Conservation (phyloP, 2,329 filamentous ascomycete genomes). For the Diaporthe citri region DNA sequence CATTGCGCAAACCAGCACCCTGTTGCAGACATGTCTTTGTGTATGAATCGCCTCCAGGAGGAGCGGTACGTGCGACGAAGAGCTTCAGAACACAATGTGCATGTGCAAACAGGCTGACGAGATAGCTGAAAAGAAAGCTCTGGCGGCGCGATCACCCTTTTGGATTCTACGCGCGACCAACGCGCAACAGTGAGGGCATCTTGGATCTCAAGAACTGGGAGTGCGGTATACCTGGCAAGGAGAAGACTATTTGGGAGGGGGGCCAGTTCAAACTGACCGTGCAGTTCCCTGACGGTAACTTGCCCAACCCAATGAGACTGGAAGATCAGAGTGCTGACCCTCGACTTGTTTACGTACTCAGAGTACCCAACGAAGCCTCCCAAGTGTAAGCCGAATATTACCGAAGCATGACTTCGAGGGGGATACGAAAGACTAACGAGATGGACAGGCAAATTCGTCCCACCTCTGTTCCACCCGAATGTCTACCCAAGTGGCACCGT, state of each 20-base stretch:
- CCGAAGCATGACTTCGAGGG: conserved; percentile 8
- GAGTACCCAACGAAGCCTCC: conserved; percentile 99
- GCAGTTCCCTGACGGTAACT: conserved; percentile 90
- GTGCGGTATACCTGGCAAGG: conserved; percentile 94
- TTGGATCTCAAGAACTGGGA: conserved; percentile 97
- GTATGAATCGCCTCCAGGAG: conserved; percentile 87
- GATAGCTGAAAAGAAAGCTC: conserved; percentile 77
- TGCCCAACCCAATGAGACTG: background rate
- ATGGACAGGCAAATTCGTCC: conserved; percentile 87
- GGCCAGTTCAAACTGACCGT: conserved; percentile 96
- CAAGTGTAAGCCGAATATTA: conserved; percentile 80
- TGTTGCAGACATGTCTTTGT: conserved; percentile 79
- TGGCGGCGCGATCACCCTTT: conserved; percentile 98
- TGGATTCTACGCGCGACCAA: conserved; percentile 93
- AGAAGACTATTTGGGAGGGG: conserved; percentile 98
- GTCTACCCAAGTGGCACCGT: conserved; percentile 99
- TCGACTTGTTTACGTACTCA: conserved; percentile 52
- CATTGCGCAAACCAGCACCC: background rate
- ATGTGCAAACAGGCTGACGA: background rate
- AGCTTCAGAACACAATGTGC: background rate
- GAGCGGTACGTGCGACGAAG: conserved; percentile 74
- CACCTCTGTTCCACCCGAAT: conserved; percentile 97
- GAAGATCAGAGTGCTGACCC: conserved; percentile 39
- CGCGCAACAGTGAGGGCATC: conserved; percentile 81
- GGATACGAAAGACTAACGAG: conserved; percentile 6